Evolutionary conservation across 164 flowering plant species (phyloP).

Genomic region (Vitis riparia): DNA sequence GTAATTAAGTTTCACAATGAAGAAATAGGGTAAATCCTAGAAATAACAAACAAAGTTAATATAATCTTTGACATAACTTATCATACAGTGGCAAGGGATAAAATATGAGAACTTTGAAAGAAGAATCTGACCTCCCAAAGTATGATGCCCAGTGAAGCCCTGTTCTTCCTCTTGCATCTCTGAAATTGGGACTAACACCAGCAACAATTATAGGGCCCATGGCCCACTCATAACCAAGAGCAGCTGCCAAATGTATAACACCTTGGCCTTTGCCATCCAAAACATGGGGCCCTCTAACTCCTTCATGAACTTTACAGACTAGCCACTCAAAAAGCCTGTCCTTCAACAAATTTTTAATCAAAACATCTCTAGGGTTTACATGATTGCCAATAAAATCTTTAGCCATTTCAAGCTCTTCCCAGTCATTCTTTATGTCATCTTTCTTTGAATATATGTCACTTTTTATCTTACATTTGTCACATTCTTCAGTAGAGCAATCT

Average conservation of each 20-base stretch:
- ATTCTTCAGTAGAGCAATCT: conserved; percentile 40
- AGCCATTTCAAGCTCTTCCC: conserved; percentile 26
- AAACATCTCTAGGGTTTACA: conserved; percentile 30
- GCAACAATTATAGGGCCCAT: conserved; percentile 58
- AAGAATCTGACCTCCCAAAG: conserved; percentile 65
- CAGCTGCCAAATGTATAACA: conserved; percentile 69
- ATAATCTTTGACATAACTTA: too few relatives aligned
- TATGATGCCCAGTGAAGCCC: conserved; percentile 85
- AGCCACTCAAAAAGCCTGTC: conserved; percentile 71
- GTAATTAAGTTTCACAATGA: too few relatives aligned
- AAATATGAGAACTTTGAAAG: not conserved
- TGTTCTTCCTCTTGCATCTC: conserved; percentile 71
- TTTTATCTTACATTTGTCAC: conserved; percentile 47
- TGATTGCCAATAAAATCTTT: conserved; percentile 9
- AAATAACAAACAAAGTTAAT: too few relatives aligned
- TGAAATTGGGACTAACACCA: conserved; percentile 62
- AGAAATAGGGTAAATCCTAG: too few relatives aligned
- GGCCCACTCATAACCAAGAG: conserved; percentile 85
- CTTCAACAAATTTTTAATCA: conserved; percentile 51
- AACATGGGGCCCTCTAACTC: conserved; percentile 50
- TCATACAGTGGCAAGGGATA: too few relatives aligned
- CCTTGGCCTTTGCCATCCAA: conserved; percentile 70
- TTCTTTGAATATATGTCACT: conserved; percentile 24
- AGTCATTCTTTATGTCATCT: conserved; percentile 21
- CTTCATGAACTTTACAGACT: conserved; percentile 52